These are phyloP conservation scores for Colletotrichum incanum DNA, from an alignment of 2,329 filamentous ascomycete species.

Conservation along the genomic window DNA sequence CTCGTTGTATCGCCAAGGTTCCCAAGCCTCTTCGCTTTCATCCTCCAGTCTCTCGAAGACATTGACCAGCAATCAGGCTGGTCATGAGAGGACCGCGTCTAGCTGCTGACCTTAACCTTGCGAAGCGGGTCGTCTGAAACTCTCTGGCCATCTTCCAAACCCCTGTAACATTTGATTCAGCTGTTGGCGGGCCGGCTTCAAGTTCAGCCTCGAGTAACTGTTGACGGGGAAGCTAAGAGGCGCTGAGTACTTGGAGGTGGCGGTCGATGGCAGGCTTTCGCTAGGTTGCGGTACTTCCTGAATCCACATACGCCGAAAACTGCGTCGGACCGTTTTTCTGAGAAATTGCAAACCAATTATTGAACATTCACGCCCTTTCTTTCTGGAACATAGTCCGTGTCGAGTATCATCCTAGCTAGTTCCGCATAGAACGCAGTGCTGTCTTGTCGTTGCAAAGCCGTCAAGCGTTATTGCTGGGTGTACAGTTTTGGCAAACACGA, in stretches of 20 bases:
- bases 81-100: neutral
- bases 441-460: neutral
- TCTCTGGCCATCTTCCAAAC: neutral
- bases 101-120: neutral
- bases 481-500: constrained; percentile 62
- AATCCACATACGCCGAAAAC: neutral
- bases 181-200: neutral
- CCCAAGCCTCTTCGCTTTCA: constrained; percentile 14
- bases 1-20: neutral
- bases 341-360: constrained; percentile 12
- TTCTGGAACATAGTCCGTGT: neutral
- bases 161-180: constrained; percentile 18
- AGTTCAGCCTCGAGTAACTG: constrained; percentile 8
- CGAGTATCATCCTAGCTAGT: neutral
- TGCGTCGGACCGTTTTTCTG: neutral
- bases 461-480: constrained; percentile 49
- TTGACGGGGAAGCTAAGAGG: constrained; percentile 2
- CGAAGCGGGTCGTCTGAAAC: too few species aligned
- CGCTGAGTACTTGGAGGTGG: constrained; percentile 8
- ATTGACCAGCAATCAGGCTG: constrained; percentile 2
- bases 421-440: neutral
- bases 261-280: constrained; percentile 9
- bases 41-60: constrained; percentile 12
- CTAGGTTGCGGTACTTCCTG: neutral
- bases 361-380: constrained; percentile 14